Evolutionary conservation across 495 filamentous ascomycete species (phyloP), one percentile per base, ranked within the genome.

Genomic region (Pyrenopolyporus hunteri): DNA sequence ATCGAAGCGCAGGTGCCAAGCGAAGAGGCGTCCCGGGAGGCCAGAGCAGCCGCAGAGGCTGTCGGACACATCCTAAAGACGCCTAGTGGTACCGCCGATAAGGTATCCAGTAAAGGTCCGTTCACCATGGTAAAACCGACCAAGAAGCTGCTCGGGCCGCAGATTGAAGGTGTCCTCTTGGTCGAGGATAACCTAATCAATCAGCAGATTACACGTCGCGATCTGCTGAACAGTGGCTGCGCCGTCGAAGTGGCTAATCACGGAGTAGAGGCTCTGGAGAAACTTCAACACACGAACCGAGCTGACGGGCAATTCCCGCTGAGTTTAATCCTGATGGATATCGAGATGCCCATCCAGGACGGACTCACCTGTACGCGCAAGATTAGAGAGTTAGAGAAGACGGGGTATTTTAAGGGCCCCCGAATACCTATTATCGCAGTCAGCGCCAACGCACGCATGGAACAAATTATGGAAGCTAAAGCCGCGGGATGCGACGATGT

Each of bases 111-210:
- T 7, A 59, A 36, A 45, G 62, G 62, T 0, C 37, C 62, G n/a
- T 65, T 59, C 25, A 65, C 62, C 20, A 65, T 63, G 60, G 45
- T 45, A 17, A 65, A 65, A n/a, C 62, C 55, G 32, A 50, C 50
- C 13, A 65, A 65, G 49, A 65, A 46, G 25, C 37, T 65, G 16
- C 62, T 65, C 37, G 50, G 48, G 1, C 62, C 62, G 9, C 62
- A 59, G 22, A 65, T 65, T 16, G 62, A 65, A 54, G 77, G 81
- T 37, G 72, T 83, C 6, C 80, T 94, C 3, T 83, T 96, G 9
- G 90, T 94, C 0, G 91, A 96, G 70, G 91, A 93, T 70, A 94
- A 96, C 61, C 69, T 91, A 2, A 89, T 96, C 47, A 93, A 93
- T 67, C 87, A 89, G 59, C 82, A 80, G 35, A 87, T 93, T 2